Conservation (phyloP, 208 protist genomes). For the Blastocrithidia nonstop region DNA sequence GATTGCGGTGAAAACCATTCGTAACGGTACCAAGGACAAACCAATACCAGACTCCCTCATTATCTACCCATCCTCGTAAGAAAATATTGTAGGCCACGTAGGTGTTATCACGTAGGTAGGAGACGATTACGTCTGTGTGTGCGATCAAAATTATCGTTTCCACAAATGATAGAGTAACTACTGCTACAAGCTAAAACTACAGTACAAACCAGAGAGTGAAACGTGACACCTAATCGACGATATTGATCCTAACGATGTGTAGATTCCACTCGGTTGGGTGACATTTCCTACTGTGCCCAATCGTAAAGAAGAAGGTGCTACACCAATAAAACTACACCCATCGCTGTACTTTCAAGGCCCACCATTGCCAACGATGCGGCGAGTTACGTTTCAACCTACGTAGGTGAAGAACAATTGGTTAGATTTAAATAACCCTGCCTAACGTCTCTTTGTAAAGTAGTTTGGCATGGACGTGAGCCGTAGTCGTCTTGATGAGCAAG, state of each 20-base stretch:
- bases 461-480: slow-evolving; percentile 69
- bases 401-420: slow-evolving; percentile 33
- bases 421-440: slow-evolving; percentile 52
- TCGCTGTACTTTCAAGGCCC: slow-evolving; percentile 33
- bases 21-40: slow-evolving; percentile 37
- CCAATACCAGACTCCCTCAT: slow-evolving; percentile 64
- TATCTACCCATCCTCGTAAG: slow-evolving; percentile 43
- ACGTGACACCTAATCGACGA: slow-evolving; percentile 58
- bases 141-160: slow-evolving; percentile 79
- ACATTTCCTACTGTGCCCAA: slow-evolving; percentile 62
- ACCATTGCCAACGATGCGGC: slow-evolving; percentile 30
- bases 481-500: slow-evolving; percentile 26
- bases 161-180: slow-evolving; percentile 59
- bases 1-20: slow-evolving; percentile 26
- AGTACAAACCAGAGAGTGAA: slow-evolving; percentile 21
- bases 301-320: slow-evolving; percentile 13
- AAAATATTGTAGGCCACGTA: slow-evolving; percentile 50
- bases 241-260: slow-evolving; percentile 19
- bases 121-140: slow-evolving; percentile 67
- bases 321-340: slow-evolving; percentile 29
- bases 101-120: slow-evolving; percentile 74
- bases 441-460: slow-evolving; percentile 57
- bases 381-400: slow-evolving; percentile 34
- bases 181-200: slow-evolving; percentile 33
- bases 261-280: slow-evolving; percentile 68